phyloP scores from a whole-genome alignment of 2,329 filamentous ascomycete species.

The Pseudovirgaria hyperparasitica region DNA sequence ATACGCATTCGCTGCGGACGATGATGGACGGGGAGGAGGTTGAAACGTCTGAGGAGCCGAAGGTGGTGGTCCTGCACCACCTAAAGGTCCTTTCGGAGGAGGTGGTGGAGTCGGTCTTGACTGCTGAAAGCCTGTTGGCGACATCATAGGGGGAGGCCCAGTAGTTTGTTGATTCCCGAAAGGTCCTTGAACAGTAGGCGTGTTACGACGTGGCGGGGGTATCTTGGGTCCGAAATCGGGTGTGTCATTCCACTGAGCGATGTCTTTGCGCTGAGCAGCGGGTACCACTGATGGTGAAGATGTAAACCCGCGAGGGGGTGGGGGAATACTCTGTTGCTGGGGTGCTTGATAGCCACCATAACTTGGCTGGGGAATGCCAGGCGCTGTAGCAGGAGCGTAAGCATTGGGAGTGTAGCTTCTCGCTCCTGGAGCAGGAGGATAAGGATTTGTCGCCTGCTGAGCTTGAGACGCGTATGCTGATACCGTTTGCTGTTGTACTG shows the following conservation, averaged over 20 bases:
- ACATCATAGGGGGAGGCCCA: slow-evolving; percentile 41
- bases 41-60: slow-evolving; percentile 30
- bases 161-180: slow-evolving; percentile 52
- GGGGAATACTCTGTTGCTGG: slow-evolving; percentile 34
- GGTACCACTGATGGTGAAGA: slow-evolving; percentile 53
- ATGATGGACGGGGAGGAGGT: slow-evolving; percentile 32
- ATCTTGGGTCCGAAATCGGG: slow-evolving; percentile 63
- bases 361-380: slow-evolving; percentile 27
- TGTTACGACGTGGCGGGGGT: slow-evolving; percentile 58
- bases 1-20: slow-evolving; percentile 49
- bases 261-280: slow-evolving; percentile 56
- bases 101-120: slow-evolving; percentile 59
- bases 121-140: slow-evolving; percentile 43
- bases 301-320: slow-evolving; percentile 52
- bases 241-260: slow-evolving; percentile 87
- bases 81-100: slow-evolving; percentile 60
- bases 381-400: slow-evolving; percentile 40
- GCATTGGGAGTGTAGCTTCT: slow-evolving; percentile 35
- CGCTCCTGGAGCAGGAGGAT: slow-evolving; percentile 17
- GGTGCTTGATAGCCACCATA: slow-evolving; percentile 35
- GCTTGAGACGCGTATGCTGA: slow-evolving; percentile 20
- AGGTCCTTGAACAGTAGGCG: slow-evolving; percentile 65
- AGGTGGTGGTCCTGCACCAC: slow-evolving; percentile 57
- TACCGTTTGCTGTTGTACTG: slow-evolving; percentile 33
- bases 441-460: slow-evolving; percentile 12